phyloP scores from a whole-genome alignment of 495 filamentous ascomycete genomes.

The Corynascus novoguineensis region DNA sequence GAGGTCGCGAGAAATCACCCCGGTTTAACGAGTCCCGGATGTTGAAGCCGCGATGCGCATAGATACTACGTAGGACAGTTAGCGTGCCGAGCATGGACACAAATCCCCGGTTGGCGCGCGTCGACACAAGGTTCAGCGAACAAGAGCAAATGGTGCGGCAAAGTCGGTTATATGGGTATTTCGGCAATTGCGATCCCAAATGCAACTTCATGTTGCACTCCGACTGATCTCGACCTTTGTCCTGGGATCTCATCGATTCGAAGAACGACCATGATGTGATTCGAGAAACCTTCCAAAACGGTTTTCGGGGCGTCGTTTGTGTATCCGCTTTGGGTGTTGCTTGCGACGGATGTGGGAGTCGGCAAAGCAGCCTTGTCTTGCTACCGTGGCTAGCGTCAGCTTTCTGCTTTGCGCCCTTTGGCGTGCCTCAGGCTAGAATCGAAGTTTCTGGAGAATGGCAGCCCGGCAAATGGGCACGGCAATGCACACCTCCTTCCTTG shows the following conservation, averaged over 20 bases:
- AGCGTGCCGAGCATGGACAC: not conserved
- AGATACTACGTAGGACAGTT: not conserved
- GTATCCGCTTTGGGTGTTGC: not conserved
- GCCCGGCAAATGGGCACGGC: not conserved
- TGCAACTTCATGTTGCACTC: not conserved
- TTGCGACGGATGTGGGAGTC: not conserved
- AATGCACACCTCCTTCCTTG: not conserved
- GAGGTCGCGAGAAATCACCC: no score
- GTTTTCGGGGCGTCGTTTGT: not conserved
- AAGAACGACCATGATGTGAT: not conserved
- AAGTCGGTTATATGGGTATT: conserved; percentile 1
- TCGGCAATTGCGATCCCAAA: not conserved
- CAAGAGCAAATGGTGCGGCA: not conserved
- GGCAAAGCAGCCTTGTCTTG: not conserved
- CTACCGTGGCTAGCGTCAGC: no score
- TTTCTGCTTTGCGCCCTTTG: no score
- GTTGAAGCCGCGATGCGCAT: no score
- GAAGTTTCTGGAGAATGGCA: no score
- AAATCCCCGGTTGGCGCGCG: not conserved
- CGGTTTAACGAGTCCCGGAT: not conserved
- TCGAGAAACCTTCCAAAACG: not conserved
- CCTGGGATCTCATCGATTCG: not conserved
- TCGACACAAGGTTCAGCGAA: not conserved
- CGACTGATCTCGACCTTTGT: not conserved
- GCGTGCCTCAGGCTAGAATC: no score